Percentiles rank a stretch among this genome's conserved stretches.
These are phyloP conservation scores for Nephelium lappaceum DNA, from an alignment of 345 rosid species.

Conservation along the genomic window DNA sequence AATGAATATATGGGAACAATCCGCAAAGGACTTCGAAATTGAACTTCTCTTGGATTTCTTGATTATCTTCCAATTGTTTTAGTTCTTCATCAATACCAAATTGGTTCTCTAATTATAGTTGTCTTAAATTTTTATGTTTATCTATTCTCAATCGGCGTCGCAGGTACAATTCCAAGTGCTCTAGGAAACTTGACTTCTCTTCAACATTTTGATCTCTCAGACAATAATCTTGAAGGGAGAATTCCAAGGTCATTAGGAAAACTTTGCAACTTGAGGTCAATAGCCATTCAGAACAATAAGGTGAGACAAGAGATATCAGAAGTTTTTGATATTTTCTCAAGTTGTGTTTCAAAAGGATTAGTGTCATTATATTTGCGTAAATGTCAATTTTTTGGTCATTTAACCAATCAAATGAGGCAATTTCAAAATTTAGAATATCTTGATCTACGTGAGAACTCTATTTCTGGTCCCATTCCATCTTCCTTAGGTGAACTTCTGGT, in stretches of 20 bases:
- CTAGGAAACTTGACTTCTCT: conserved; percentile 5
- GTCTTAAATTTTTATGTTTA: too few species aligned
- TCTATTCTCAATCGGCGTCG: too few species aligned
- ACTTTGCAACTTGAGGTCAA: background rate
- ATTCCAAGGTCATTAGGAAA: background rate
- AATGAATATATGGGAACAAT: too few species aligned
- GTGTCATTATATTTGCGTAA: too few species aligned
- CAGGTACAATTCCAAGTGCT: too few species aligned
- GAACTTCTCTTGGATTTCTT: too few species aligned
- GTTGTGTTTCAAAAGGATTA: background rate
- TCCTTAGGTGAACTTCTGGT: too few species aligned
- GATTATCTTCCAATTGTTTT: too few species aligned
- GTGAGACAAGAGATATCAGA: background rate
- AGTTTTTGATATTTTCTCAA: background rate
- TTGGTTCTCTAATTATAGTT: too few species aligned
- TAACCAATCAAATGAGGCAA: background rate
- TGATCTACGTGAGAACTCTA: background rate
- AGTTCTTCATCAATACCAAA: too few species aligned
- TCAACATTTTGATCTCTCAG: background rate
- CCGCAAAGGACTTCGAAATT: too few species aligned
- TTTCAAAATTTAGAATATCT: background rate
- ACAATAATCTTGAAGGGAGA: conserved; percentile 7
- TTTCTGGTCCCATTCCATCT: background rate
- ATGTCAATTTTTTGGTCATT: too few species aligned
- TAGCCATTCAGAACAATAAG: background rate